Conservation (phyloP, 768 basidiomycete species). For the Hypholoma sublateritium region DNA sequence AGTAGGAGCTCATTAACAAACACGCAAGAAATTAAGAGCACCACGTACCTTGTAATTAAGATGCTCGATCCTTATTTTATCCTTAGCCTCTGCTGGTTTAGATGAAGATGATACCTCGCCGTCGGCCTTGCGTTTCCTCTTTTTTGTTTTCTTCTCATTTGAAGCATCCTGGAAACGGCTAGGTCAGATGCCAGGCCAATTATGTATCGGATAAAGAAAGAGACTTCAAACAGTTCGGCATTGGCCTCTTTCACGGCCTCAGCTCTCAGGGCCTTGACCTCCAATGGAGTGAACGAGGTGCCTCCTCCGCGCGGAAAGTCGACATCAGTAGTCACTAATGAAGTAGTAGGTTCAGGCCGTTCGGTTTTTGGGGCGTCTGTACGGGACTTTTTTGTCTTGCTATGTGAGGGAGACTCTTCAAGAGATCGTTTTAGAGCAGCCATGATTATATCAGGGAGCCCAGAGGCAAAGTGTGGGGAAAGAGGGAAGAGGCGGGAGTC, state of each 20-base stretch:
- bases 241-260: slow-evolving; percentile 87
- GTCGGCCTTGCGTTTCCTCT: slow-evolving; percentile 49
- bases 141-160: slow-evolving; percentile 40
- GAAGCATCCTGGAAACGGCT: slow-evolving; percentile 37
- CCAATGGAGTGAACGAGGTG: slow-evolving; percentile 81
- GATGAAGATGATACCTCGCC: slow-evolving; percentile 24
- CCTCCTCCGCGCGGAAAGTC: slow-evolving; percentile 98
- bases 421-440: slow-evolving; percentile 60
- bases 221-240: slow-evolving; percentile 71
- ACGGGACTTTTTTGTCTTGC: slow-evolving; percentile 65
- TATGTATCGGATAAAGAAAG: slow-evolving; percentile 17
- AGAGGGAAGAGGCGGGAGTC: slow-evolving; percentile 3
- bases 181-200: background rate
- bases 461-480: background rate
- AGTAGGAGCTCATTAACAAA: slow-evolving; percentile 4
- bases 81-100: slow-evolving; percentile 41
- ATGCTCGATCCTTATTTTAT: slow-evolving; percentile 78
- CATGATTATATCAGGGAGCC: slow-evolving; percentile 25
- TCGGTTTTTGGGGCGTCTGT: slow-evolving; percentile 29
- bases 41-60: slow-evolving; percentile 84
- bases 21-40: background rate
- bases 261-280: slow-evolving; percentile 81
- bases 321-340: slow-evolving; percentile 60
- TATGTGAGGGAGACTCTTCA: slow-evolving; percentile 49
- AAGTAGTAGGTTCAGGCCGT: slow-evolving; percentile 19